Evolutionary conservation across 495 filamentous ascomycete genomes (phyloP).

Genomic region (Lichenothelia convexa): DNA sequence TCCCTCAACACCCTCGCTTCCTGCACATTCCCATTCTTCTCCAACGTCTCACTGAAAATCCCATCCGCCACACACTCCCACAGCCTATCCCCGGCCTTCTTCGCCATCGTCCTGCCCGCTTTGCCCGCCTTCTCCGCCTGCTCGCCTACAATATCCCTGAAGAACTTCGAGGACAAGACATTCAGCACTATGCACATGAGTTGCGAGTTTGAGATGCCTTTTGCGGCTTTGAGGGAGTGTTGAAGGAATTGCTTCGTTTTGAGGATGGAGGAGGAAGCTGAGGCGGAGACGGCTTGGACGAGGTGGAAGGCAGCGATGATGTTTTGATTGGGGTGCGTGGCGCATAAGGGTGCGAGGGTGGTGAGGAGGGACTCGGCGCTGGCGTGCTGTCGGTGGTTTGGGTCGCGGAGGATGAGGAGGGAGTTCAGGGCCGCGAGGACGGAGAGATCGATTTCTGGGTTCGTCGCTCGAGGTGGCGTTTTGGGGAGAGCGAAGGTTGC

Average conservation of each 20-base stretch:
- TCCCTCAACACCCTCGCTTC: constrained; percentile 33
- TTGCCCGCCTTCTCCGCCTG: constrained; percentile 78
- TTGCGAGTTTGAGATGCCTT: constrained; percentile 41
- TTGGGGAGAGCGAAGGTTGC: constrained; percentile 33
- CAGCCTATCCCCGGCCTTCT: constrained; percentile 52
- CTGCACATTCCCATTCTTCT: constrained; percentile 45
- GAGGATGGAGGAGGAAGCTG: constrained; percentile 31
- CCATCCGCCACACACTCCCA: constrained; percentile 77
- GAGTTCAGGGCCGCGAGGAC: constrained; percentile 67
- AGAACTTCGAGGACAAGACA: constrained; percentile 73
- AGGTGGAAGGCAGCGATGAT: constrained; percentile 63
- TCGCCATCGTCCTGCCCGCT: constrained; percentile 56
- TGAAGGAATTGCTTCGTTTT: constrained; percentile 64
- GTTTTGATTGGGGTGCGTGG: constrained; percentile 47
- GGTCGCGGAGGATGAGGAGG: constrained; percentile 62
- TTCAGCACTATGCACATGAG: constrained; percentile 65
- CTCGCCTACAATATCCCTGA: constrained; percentile 67
- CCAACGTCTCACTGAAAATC: constrained; percentile 57
- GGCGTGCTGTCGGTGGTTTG: constrained; percentile 30
- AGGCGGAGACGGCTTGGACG: constrained; percentile 46
- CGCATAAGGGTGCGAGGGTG: constrained; percentile 47
- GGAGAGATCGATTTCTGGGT: constrained; percentile 47
- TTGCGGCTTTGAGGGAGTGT: constrained; percentile 39
- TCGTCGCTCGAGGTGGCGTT: constrained; percentile 20
- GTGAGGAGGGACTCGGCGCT: constrained; percentile 35